Base-by-base conservation (phyloP, 2,329 filamentous ascomycete species). In the Penicillium glabrum region DNA sequence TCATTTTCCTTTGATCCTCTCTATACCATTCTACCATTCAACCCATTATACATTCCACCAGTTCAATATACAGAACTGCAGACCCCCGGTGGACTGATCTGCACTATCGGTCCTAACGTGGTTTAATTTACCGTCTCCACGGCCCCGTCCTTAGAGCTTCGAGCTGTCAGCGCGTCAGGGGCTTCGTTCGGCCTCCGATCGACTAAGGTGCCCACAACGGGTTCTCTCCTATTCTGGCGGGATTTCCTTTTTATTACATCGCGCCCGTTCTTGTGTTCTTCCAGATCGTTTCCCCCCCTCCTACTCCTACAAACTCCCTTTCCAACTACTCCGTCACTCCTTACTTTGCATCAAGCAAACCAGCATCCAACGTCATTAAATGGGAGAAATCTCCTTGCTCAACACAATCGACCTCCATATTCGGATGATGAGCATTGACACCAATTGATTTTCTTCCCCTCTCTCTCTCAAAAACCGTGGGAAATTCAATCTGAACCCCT, bases 141-240 rank as follows among this genome's bases (percentile, higher is more conserved):
- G 56, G 59, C 54, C 54, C 60, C 61, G 56, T 59, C 52, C 50
- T 59, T 46, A 59, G 60, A 63, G 68, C 62, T 61, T 67, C 61
- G 14, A 72, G 68, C 70, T 72, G 70, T 73, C 71, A 72, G 64
- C 68, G 69, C 67, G 68, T 72, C 68, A 72, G 70, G 70, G 71
- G 68, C 60, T 68, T 58, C 33, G 8, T 31, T 54, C 58, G 59
- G 54, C 51, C 64, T 69, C 58, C 62, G 64, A 66, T 67, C 61
- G 55, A 61, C 61, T 67, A 64, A 19, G 46, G 54, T 54, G 29
- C 51, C 69, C 66, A 71, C 68, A 63, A 69, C 66, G 69, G 73
- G 66, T 71, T 71, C 65, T 69, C 70, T 71, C 69, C 69, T 70
- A 70, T 65, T 67, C 57, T 72, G 68, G 68, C 60, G 67, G 59